phyloP scores from a whole-genome alignment of 139 green algal species.

The Chlorella sp. region DNA sequence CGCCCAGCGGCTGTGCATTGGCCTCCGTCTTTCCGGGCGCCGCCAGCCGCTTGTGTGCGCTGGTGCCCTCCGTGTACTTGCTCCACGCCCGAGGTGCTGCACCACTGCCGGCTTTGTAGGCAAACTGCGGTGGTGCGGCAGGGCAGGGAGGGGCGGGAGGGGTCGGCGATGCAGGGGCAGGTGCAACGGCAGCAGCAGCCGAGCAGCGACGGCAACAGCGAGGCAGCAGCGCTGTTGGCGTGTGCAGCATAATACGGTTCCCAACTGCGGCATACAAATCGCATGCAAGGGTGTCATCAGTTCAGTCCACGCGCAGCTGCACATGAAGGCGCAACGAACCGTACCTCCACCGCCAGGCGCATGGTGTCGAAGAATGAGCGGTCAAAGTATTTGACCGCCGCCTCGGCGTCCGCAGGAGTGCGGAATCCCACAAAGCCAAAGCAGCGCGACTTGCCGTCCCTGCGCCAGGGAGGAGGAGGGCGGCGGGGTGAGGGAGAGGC shows the following conservation, averaged over 20 bases:
- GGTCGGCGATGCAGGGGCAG: neutral
- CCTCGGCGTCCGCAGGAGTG: constrained; percentile 70
- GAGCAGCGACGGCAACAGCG: neutral
- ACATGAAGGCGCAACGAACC: neutral
- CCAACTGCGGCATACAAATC: too few relatives aligned
- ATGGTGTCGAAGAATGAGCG: constrained; percentile 89
- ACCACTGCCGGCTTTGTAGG: constrained; percentile 62
- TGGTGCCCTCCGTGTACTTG: constrained; percentile 80
- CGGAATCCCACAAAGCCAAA: constrained; percentile 97
- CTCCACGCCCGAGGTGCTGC: constrained; percentile 82
- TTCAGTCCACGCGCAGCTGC: too few relatives aligned
- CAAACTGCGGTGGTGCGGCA: constrained; percentile 56
- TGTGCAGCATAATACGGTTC: too few relatives aligned
- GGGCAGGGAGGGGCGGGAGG: neutral
- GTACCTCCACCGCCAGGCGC: constrained; percentile 83
- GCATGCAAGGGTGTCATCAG: too few relatives aligned
- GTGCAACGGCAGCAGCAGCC: neutral
- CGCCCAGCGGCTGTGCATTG: constrained; percentile 27
- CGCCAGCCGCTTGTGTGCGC: constrained; percentile 37
- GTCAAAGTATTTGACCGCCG: constrained; percentile 89
- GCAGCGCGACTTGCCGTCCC: constrained; percentile 89
- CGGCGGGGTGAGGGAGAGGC: neutral
- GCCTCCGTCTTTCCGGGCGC: constrained; percentile 30
- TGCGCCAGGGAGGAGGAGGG: constrained; percentile 41
- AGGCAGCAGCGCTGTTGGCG: too few relatives aligned